Conservation (phyloP, 2,329 filamentous ascomycete species). For the Nannizziopsis arthrosporioides region DNA sequence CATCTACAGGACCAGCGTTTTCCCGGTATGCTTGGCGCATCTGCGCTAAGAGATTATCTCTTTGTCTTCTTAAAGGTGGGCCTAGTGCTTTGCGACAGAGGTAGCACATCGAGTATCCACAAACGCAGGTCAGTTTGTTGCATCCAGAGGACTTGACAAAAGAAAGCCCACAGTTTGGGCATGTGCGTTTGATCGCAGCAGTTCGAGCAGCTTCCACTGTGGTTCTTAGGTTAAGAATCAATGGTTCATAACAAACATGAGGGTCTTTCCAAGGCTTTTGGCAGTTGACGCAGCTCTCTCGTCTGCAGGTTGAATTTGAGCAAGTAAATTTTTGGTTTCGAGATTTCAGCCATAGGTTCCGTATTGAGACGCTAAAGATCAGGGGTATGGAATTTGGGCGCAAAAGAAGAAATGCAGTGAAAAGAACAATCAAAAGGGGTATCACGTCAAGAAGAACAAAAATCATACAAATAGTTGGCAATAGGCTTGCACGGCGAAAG, state of each 20-base stretch:
- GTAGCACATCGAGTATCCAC: conserved; percentile 97
- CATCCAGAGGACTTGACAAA: conserved; percentile 92
- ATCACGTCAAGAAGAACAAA: conserved; percentile 35
- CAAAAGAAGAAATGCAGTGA: conserved; percentile 45
- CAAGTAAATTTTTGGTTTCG: conserved; percentile 70
- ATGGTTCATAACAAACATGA: conserved; percentile 80
- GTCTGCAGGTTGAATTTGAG: conserved; percentile 54
- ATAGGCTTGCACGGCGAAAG: conserved; percentile 44
- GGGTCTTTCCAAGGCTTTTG: conserved; percentile 74
- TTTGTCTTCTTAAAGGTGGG: conserved; percentile 16
- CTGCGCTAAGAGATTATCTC: neutral
- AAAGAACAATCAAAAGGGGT: conserved; percentile 37
- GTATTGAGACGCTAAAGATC: conserved; percentile 50
- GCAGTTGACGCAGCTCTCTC: conserved; percentile 69
- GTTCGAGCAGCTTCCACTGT: conserved; percentile 90
- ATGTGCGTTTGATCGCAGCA: conserved; percentile 86
- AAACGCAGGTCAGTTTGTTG: conserved; percentile 93
- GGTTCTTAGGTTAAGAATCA: conserved; percentile 67
- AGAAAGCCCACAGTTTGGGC: conserved; percentile 76
- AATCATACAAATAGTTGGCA: conserved; percentile 41
- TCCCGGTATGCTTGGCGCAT: neutral
- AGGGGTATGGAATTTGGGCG: conserved; percentile 38
- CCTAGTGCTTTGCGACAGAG: conserved; percentile 65
- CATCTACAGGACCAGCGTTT: conserved; percentile 6
- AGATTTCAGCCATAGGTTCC: conserved; percentile 56